These are phyloP conservation scores for Lachnellula arida DNA, from an alignment of 2,329 filamentous ascomycete genomes.

Conservation along the genomic window DNA sequence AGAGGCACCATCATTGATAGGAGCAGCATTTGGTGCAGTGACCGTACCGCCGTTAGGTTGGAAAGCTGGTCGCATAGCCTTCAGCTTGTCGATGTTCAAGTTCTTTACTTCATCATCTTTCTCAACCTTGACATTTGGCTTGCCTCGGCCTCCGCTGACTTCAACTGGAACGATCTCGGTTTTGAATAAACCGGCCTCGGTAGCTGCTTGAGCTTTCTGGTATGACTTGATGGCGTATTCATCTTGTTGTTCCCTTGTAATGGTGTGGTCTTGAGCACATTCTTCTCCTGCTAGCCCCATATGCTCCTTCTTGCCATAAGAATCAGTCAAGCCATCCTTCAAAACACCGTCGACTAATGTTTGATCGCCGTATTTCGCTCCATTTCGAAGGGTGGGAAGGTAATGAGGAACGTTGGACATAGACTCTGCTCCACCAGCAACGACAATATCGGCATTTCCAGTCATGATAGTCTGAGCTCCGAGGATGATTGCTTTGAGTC, in stretches of 20 bases:
- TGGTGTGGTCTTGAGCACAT: slow-evolving; percentile 76
- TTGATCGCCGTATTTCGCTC: slow-evolving; percentile 92
- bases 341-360: slow-evolving; percentile 84
- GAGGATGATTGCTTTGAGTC: slow-evolving; percentile 89
- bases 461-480: slow-evolving; percentile 97
- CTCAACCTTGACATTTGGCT: slow-evolving; percentile 75
- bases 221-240: slow-evolving; percentile 94
- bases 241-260: slow-evolving; percentile 84
- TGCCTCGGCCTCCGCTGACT: slow-evolving; percentile 82
- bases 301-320: slow-evolving; percentile 86
- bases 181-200: slow-evolving; percentile 74
- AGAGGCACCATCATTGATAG: slow-evolving; percentile 90
- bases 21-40: slow-evolving; percentile 93
- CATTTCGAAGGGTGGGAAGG: slow-evolving; percentile 77
- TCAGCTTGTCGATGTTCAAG: slow-evolving; percentile 78
- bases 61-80: slow-evolving; percentile 79
- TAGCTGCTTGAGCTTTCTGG: slow-evolving; percentile 85
- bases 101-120: slow-evolving; percentile 97
- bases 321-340: slow-evolving; percentile 91
- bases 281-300: slow-evolving; percentile 95
- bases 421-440: slow-evolving; percentile 93
- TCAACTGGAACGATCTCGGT: slow-evolving; percentile 87
- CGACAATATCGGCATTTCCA: slow-evolving; percentile 85
- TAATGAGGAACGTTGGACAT: slow-evolving; percentile 99
- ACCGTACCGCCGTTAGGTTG: slow-evolving; percentile 78